A percentile compares a stretch with the other conserved stretches of the same genome.
phyloP scores from a whole-genome alignment of 1,139 yeast genomes.

The Komagataea norvegica region DNA sequence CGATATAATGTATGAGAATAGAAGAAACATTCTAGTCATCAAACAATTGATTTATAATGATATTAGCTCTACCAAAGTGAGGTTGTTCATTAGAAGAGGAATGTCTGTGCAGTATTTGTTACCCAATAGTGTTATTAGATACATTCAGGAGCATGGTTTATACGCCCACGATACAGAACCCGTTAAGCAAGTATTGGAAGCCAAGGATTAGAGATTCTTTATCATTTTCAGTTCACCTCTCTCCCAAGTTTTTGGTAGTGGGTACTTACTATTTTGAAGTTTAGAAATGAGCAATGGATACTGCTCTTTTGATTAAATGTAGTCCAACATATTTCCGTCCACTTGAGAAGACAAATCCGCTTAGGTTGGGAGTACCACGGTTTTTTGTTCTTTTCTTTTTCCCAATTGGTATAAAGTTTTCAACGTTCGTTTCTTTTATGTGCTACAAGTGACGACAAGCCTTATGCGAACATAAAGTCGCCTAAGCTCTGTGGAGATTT shows the following conservation, averaged over 20 bases:
- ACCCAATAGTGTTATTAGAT: conserved; percentile 92
- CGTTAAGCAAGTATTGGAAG: conserved; percentile 66
- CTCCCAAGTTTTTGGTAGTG: neutral
- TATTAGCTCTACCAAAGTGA: conserved; percentile 89
- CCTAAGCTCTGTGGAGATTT: no score
- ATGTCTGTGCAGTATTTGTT: conserved; percentile 94
- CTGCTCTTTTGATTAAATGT: no score
- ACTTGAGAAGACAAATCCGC: no score
- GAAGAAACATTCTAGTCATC: conserved; percentile 88
- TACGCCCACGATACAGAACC: conserved; percentile 88
- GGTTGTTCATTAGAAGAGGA: conserved; percentile 86
- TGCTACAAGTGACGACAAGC: no score
- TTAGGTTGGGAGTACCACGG: no score
- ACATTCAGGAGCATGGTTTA: conserved; percentile 85
- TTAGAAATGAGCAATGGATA: no score
- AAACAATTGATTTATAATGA: conserved; percentile 95
- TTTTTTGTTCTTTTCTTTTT: no score
- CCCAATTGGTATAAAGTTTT: no score
- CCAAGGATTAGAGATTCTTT: conserved; percentile 20
- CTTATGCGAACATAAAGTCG: no score
- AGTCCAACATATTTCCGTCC: no score
- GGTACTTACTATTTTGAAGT: no score
- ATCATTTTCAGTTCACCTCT: neutral
- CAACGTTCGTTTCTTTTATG: no score
- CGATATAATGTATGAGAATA: conserved; percentile 95